Evolutionary conservation across 2,329 filamentous ascomycete species (phyloP), one percentile per base, ranked within the genome.

Genomic region (Trichoderma asperellum): DNA sequence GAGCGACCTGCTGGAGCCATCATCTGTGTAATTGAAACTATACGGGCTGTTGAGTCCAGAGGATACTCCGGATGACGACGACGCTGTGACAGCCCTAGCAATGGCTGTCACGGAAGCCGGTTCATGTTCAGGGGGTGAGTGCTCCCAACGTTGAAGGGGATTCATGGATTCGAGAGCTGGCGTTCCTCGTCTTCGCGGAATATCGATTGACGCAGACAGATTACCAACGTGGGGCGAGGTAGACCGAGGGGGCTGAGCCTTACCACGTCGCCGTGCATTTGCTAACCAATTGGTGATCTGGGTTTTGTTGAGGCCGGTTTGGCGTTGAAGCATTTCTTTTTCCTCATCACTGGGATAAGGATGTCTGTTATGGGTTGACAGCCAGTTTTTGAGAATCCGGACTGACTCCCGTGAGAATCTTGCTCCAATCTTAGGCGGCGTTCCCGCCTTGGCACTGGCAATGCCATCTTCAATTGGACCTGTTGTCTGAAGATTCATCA

Each of bases 231-330:
- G 88, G 0, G 93, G 92, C 5, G 92, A 94, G 21, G 86, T 88
- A 35, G 88, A 89, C 72, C 90, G 86, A 58, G 88, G 88, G 2
- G 87, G 84, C 59, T 89, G 88, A 67, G 91, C 89, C 81, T 97
- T 97, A 74, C 92, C 90, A 71, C 94, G 87, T 68, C 94, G 88
- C 55, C 94, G 89, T 69, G 93, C 93, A 79, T 97, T 97, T 70
- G 94, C 94, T 58, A 97, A 88, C 94, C 94, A 97, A 77, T 96
- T 97, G 12, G 90, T 91, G 74, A 97, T 95, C 76, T 97, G 94
- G 16, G 86, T 91, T 75, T 92, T 89, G 77, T 89, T 94, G 52
- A 97, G 84, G 8, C 93, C 93, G 0, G 94, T 97, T 74, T 91
- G 87, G 58, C 87, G 85, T 79, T 93, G 91, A 32, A 97, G 83